Percentiles rank a stretch among this genome's conserved stretches.
phyloP scores from a whole-genome alignment of 495 filamentous ascomycete species.

The Penicillium salamii region DNA sequence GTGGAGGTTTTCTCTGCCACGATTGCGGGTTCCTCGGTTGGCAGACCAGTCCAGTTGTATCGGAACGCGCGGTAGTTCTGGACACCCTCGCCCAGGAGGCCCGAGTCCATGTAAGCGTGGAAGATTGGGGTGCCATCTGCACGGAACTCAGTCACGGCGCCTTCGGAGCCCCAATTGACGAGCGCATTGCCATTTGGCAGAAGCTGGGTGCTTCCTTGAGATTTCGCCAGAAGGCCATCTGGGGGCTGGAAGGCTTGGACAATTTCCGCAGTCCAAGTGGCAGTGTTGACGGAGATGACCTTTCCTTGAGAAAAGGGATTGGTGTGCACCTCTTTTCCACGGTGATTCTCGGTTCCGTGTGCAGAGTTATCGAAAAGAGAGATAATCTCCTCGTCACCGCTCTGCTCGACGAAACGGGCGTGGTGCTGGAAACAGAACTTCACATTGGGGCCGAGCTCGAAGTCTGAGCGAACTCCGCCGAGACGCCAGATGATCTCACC shows the following conservation, averaged over 20 bases:
- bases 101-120: slow-evolving; percentile 35
- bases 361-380: slow-evolving; percentile 53
- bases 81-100: slow-evolving; percentile 26
- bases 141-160: slow-evolving; percentile 53
- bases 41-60: slow-evolving; percentile 36
- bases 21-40: slow-evolving; percentile 34
- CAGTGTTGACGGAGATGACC: slow-evolving; percentile 51
- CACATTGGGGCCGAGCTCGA: slow-evolving; percentile 38
- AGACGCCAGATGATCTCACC: slow-evolving; percentile 59
- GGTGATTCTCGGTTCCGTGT: slow-evolving; percentile 39
- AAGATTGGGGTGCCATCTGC: slow-evolving; percentile 48
- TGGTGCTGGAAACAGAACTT: slow-evolving; percentile 60
- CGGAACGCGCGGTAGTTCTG: slow-evolving; percentile 37
- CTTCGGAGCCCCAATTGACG: slow-evolving; percentile 55
- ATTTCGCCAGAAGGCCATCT: slow-evolving; percentile 48
- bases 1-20: slow-evolving; percentile 26
- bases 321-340: slow-evolving; percentile 41
- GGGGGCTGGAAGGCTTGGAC: slow-evolving; percentile 46
- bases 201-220: slow-evolving; percentile 56
- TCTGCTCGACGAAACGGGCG: slow-evolving; percentile 47
- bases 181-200: slow-evolving; percentile 52
- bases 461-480: slow-evolving; percentile 44
- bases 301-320: slow-evolving; percentile 51
- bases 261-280: slow-evolving; percentile 44
- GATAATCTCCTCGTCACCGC: slow-evolving; percentile 43